Evolutionary conservation across 306 rosid genomes (phyloP), one percentile per base, ranked within the genome.

Genomic region (Prunus campanulata): DNA sequence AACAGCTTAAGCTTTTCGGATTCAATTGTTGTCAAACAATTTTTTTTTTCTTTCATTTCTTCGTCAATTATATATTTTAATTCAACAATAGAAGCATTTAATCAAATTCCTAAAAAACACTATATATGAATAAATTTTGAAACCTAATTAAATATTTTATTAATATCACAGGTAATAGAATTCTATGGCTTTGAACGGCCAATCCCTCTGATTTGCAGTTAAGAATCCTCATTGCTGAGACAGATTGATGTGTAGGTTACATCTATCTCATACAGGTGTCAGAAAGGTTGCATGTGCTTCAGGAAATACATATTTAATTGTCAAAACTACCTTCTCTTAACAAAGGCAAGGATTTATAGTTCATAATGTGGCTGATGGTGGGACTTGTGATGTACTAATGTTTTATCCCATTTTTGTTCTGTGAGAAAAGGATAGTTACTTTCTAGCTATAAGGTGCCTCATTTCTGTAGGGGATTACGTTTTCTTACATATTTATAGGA

Each of bases 161-260:
- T 72, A 47, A 74, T 74, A 46, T 61, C 69, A 74, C 69, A 74
- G 77, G 77, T 60, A 65, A 60, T 46, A 74, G 57, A 59, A 63
- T 12, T 59, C 63, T 47, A 61, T 15, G 76, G 68, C 50, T 73
- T 44, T 44, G 68, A 60, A 44, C 29, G 47, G 69, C 47, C 29
- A 60, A 60, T 29, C 59, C 52, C 59, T 74, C 68, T 42, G 69
- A 74, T 46, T 63, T 60, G 59, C 9, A 0, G 77, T 44, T 60
- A 59, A 18, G 25, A 5, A 74, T 74, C 77, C 20, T 22, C 27
- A 18, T 72, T 72, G 76, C 54, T 39, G 55, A 56, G 49, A 59
- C 76, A 46, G 57, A 48, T 60, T 61, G 25, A 47, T 54, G 59
- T 5, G 30, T 60, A 74, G 47, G 77, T 74, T 60, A n/a, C 48